These are phyloP conservation scores for Mycena galopus DNA, from an alignment of 768 basidiomycete species.

Conservation along the genomic window DNA sequence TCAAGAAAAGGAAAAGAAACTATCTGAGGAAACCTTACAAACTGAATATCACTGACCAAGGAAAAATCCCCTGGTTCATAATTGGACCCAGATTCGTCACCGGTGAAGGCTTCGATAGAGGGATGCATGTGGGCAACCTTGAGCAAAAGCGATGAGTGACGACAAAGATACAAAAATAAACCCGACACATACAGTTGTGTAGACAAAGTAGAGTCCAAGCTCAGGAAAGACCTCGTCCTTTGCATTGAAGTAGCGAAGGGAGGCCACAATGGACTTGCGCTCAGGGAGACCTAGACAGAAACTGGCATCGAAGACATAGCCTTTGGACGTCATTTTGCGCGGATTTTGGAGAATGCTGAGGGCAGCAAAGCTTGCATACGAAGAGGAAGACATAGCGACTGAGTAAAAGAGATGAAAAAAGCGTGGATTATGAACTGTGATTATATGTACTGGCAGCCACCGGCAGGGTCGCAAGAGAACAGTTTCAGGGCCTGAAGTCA, in stretches of 20 bases:
- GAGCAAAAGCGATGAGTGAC: background rate
- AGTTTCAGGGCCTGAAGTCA: too few species aligned
- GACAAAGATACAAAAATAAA: background rate
- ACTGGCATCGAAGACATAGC: background rate
- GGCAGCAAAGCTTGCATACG: background rate
- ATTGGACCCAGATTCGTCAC: background rate
- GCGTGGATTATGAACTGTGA: background rate
- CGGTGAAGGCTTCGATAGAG: background rate
- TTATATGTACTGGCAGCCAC: background rate
- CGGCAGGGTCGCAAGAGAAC: too few species aligned
- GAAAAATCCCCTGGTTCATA: background rate
- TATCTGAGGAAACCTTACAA: background rate
- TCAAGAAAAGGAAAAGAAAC: background rate
- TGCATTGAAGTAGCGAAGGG: background rate
- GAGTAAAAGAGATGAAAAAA: background rate
- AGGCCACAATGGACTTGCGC: background rate
- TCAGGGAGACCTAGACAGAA: background rate
- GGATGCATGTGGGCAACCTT: background rate
- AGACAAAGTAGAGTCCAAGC: background rate
- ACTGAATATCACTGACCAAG: background rate
- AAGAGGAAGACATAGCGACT: conserved; percentile 15
- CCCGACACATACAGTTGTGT: background rate
- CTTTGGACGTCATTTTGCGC: background rate
- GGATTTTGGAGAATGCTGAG: conserved; percentile 6
- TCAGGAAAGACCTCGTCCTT: background rate